A percentile compares a stretch with the other conserved stretches of the same genome.
phyloP scores from a whole-genome alignment of 1,284 basidiomycete species.

The Ustilago nuda region DNA sequence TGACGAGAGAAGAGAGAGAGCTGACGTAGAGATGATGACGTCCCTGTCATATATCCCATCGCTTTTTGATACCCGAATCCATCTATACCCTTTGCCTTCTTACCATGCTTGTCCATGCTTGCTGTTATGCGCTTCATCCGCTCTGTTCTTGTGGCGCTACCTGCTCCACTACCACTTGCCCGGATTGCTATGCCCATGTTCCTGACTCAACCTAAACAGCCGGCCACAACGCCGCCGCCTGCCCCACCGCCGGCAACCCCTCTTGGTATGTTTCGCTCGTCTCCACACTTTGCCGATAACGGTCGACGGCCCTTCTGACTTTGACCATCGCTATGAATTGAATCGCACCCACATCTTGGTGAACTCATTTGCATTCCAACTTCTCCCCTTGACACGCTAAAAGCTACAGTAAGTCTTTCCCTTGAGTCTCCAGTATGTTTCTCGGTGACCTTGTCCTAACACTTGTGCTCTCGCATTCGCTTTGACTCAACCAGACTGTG shows the following conservation, averaged over 20 bases:
- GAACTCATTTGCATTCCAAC: not conserved
- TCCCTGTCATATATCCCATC: slow-evolving; percentile 48
- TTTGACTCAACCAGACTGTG: slow-evolving; percentile 51
- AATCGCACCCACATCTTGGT: not conserved
- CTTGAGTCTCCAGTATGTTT: not conserved
- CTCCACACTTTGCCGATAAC: no score
- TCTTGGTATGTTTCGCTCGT: slow-evolving; percentile 53
- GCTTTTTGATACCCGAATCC: slow-evolving; percentile 48
- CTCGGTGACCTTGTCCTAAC: not conserved
- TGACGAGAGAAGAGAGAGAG: slow-evolving; percentile 47
- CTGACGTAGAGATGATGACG: slow-evolving; percentile 55
- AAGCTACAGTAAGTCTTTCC: slow-evolving; percentile 38
- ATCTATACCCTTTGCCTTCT: slow-evolving; percentile 14
- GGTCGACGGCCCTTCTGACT: not conserved
- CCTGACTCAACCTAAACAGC: slow-evolving; percentile 36
- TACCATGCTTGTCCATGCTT: slow-evolving; percentile 16
- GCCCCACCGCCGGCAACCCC: slow-evolving; percentile 63
- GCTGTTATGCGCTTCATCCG: slow-evolving; percentile 3
- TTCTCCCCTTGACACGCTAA: not conserved
- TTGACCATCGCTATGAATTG: not conserved
- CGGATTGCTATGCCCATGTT: slow-evolving; percentile 1
- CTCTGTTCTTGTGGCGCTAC: not conserved
- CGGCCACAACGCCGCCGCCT: slow-evolving; percentile 65
- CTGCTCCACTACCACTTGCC: not conserved
- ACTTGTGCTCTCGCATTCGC: not conserved